These are phyloP conservation scores for Casaregolazyma suthepensis DNA, from an alignment of 1,139 yeast genomes.

Conservation along the genomic window DNA sequence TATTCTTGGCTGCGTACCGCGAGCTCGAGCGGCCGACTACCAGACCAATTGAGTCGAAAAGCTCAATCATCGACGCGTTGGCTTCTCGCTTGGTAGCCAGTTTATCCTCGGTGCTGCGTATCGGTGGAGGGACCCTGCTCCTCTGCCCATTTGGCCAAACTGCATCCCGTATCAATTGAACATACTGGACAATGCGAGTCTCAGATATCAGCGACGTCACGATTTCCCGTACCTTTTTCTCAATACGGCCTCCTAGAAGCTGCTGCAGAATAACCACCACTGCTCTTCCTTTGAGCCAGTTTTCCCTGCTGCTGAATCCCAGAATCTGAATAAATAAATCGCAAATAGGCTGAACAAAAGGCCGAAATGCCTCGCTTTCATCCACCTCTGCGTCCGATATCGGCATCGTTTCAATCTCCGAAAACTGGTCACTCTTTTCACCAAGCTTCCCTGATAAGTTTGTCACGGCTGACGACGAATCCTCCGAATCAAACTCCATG, in stretches of 20 bases:
- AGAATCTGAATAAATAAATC: slow-evolving; percentile 68
- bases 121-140: slow-evolving; percentile 19
- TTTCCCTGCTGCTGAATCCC: slow-evolving; percentile 55
- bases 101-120: slow-evolving; percentile 49
- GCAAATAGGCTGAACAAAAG: slow-evolving; percentile 78
- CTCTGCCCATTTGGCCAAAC: slow-evolving; percentile 60
- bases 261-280: slow-evolving; percentile 77
- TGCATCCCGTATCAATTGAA: slow-evolving; percentile 40
- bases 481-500: slow-evolving; percentile 6
- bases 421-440: neutral
- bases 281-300: slow-evolving; percentile 83
- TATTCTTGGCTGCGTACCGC: slow-evolving; percentile 50
- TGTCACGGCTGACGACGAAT: slow-evolving; percentile 2
- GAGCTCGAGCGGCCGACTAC: slow-evolving; percentile 69
- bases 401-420: slow-evolving; percentile 6
- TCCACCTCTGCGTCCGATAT: slow-evolving; percentile 5
- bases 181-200: slow-evolving; percentile 43
- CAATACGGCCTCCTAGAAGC: slow-evolving; percentile 81
- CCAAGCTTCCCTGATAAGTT: neutral
- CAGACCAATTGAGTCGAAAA: slow-evolving; percentile 66
- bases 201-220: slow-evolving; percentile 42
- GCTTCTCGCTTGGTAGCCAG: slow-evolving; percentile 55
- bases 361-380: slow-evolving; percentile 32
- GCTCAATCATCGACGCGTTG: slow-evolving; percentile 45
- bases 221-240: slow-evolving; percentile 55